Base-by-base conservation (phyloP, 2,329 filamentous ascomycete species). In the Calonectria pseudoturangicola region DNA sequence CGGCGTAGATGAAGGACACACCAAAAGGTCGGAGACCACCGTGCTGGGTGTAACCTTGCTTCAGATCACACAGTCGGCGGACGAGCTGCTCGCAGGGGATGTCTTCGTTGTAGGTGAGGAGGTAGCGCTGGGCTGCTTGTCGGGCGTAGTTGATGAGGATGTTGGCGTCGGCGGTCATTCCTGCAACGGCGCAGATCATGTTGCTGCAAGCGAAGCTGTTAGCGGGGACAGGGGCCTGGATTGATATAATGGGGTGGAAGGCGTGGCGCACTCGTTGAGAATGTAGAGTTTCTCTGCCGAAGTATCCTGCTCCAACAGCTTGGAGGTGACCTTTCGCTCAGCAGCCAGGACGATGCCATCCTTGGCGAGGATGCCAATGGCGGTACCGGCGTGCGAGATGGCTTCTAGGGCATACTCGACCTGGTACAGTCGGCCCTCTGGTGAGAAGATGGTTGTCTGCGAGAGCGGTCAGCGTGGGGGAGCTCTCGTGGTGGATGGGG, bases 91-190 rank as follows among this genome's bases (percentile, higher is more conserved):
- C 97, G 89, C 97, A 99, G 72, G 97, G 97, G 77, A 99, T 99
- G 84, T 99, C 97, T 93, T 98, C 96, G 89, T 98, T 98, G 91
- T 99, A 99, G 81, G 96, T 99, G 79, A 98, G 92, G 84, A 99
- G 96, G 88, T 99, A 98, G 83, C 94, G 92, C 88, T 99, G 97
- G 81, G 97, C 97, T 81, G 95, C 94, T 91, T 98, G 95, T 81
- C 97, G 95, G 84, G 97, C 97, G 87, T 97, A 98, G 90, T 99
- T 99, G 92, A 99, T 99, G 85, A 99, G 95, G 86, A 99, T 99
- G 89, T 99, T 99, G 85, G 97, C 97, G 84, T 99, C 97, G 82
- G 97, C 97, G 56, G 96, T 99, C 96, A 99, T 98, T 83, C 97
- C 97, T 81, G 97, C 97, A 73, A 99, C 97, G 74, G 97, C 97